Percentiles rank a stretch among this genome's conserved stretches.
Evolutionary conservation across 768 basidiomycete genomes (phyloP).

Genomic region (Pisolithus sp.): DNA sequence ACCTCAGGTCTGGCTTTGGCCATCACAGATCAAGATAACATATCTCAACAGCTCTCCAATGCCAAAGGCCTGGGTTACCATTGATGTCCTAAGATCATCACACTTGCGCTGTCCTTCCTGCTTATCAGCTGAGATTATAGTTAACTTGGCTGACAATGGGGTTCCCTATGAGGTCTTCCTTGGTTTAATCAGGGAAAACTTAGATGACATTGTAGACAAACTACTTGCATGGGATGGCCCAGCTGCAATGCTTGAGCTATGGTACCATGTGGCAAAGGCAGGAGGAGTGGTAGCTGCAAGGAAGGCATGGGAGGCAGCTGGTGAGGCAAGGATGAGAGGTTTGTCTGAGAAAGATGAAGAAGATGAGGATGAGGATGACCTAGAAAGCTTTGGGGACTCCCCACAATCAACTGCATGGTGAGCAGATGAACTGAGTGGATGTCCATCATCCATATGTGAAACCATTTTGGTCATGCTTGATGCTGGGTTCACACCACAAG

Average conservation of each 20-base stretch:
- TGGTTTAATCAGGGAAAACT: conserved; percentile 30
- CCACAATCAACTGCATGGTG: conserved; percentile 61
- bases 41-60: conserved; percentile 25
- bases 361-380: conserved; percentile 33
- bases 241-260: conserved; percentile 37
- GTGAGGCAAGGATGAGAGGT: conserved; percentile 38
- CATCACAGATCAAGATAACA: conserved; percentile 43
- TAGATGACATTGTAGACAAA: conserved; percentile 31
- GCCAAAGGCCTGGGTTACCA: conserved; percentile 39
- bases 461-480: conserved; percentile 52
- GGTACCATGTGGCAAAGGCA: conserved; percentile 33
- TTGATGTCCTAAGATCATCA: conserved; percentile 51
- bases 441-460: conserved; percentile 58
- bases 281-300: conserved; percentile 38
- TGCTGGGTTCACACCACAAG: conserved; percentile 50
- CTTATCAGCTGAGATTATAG: conserved; percentile 52
- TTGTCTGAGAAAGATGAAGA: conserved; percentile 34
- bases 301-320: conserved; percentile 28
- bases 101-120: conserved; percentile 40
- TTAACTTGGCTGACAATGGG: conserved; percentile 61
- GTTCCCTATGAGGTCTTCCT: conserved; percentile 40
- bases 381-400: conserved; percentile 15
- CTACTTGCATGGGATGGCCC: conserved; percentile 41
- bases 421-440: conserved; percentile 56
- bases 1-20: conserved; percentile 29